Evolutionary conservation across 2,329 filamentous ascomycete genomes (phyloP), one percentile per base, ranked within the genome.

Genomic region (Graphilbum ipis-grandicollis): DNA sequence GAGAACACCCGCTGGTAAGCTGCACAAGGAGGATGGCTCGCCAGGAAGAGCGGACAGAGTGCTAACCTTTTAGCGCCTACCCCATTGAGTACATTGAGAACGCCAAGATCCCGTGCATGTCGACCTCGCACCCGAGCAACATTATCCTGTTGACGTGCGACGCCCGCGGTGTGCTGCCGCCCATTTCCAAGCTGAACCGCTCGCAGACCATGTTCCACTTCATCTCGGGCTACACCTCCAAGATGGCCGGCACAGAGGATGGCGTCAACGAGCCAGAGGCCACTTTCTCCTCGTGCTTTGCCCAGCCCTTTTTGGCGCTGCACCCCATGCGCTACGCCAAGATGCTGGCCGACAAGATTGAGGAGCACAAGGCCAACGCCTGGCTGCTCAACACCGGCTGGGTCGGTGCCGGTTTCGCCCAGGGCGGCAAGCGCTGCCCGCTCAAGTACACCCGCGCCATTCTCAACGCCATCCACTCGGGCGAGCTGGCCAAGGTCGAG

Each of bases 191-290:
- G 71, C 79, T 98, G 56, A 76, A 80, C 68, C 74, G 79, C 46
- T 75, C 83, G 52, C 90, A 96, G 67, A 93, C 85, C 59, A 96
- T 98, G 88, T 98, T 96, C 79, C 90, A 98, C 72, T 98, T 98
- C 76, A 98, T 98, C 63, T 93, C 83, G 15, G 90, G 90, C 50
- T 98, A 98, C 72, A 98, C 90, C 46, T 96, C 88, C 56, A 98
- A 98, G 78, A 98, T 98, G 90, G 90, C 90, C 46, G 90, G 90
- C 53, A 98, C 90, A 25, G 90, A 98, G 66, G 84, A 94, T 47
- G 90, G 90, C 53, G 76, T 98, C 46, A 92, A 82, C 9, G 90
- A 98, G 65, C 90, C 90, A 46, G 84, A 96, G 64, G 90, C 90
- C 19, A 98, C 90, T 52, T 98, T 98, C 76, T 96, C 86, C 19